Percentiles rank a stretch among this genome's conserved stretches.
Conservation (phyloP, 2,329 filamentous ascomycete species). For the Phoma herbarum region DNA sequence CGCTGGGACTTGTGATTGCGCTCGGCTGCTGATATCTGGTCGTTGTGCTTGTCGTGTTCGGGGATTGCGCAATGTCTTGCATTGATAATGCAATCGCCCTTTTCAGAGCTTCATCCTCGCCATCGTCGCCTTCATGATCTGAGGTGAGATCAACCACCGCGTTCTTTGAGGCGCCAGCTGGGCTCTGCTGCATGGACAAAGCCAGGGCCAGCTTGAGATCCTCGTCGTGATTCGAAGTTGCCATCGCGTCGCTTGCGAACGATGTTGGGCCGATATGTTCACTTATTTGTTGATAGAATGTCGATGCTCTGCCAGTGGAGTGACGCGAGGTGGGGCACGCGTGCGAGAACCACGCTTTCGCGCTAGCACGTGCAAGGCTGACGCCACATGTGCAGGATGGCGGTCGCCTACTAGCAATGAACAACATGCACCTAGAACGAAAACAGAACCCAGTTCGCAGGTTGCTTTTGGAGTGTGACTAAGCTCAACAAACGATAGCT, state of each 20-base stretch:
- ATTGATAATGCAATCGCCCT: slow-evolving; percentile 44
- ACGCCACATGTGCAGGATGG: neutral
- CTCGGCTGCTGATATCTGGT: neutral
- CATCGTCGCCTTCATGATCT: slow-evolving; percentile 27
- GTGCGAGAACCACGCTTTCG: slow-evolving; percentile 26
- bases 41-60: neutral
- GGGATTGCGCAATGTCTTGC: slow-evolving; percentile 11
- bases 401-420: neutral
- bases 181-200: slow-evolving; percentile 40
- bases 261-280: neutral
- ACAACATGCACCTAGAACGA: neutral
- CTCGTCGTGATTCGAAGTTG: slow-evolving; percentile 41
- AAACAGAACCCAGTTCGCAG: neutral
- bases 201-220: slow-evolving; percentile 41
- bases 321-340: neutral
- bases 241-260: slow-evolving; percentile 25
- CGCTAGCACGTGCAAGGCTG: slow-evolving; percentile 33
- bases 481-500: neutral
- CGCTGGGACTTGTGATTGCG: neutral
- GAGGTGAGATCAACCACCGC: slow-evolving; percentile 30
- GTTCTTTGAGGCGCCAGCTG: neutral
- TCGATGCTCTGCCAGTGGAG: neutral
- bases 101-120: slow-evolving; percentile 35
- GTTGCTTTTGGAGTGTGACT: neutral
- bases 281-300: slow-evolving; percentile 11